Base-by-base conservation (phyloP, 1,284 basidiomycete genomes). In the Irpex rosettiformis region DNA sequence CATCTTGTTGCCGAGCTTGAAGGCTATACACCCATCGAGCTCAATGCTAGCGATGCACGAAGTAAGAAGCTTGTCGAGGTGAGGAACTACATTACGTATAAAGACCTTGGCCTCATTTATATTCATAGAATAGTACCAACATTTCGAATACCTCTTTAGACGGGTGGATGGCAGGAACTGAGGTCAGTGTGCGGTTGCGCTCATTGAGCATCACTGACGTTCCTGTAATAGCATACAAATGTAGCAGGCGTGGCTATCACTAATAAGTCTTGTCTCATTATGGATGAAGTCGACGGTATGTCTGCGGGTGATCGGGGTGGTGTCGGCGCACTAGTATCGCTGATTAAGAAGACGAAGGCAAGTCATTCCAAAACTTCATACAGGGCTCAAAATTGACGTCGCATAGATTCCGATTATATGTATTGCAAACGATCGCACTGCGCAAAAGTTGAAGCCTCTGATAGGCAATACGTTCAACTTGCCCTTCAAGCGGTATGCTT, bases 201-300 rank as follows among this genome's bases (percentile, higher is more conserved):
- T 21, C 24, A 40, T 25, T 29, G 8, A 10, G 40, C 11, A 18
- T 43, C n/a, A 24, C 21, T 28, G 30, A n/a, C 48, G 22, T 10
- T 25, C 22, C 7, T 11, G 13, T 16, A n/a, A 1, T 30, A 72
- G 88, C 75, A 75, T 11, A 86, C 83, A 1, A 89, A 91, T 60
- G 83, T 84, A 0, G 77, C 84, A 2, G 91, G 88, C 1, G 74
- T 95, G 2, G 69, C 77, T 10, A 85, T 98, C 61, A 93, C 90
- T 0, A 85, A 92, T 64, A 86, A 82, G 67, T 87, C 91, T 0
- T 94, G 94, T 64, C 76, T 99, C 48, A 98, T 99, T 71, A 98
- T 99, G 94, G 97, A 99, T 70, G 97, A 99, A 72, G 96, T 99
- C 0, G 96, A 99, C 67, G 96, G 97, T 6, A 99, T 99, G 95